Evolutionary conservation across 345 rosid species (phyloP), one percentile per base, ranked within the genome.

Genomic region (Salix arbutifolia): DNA sequence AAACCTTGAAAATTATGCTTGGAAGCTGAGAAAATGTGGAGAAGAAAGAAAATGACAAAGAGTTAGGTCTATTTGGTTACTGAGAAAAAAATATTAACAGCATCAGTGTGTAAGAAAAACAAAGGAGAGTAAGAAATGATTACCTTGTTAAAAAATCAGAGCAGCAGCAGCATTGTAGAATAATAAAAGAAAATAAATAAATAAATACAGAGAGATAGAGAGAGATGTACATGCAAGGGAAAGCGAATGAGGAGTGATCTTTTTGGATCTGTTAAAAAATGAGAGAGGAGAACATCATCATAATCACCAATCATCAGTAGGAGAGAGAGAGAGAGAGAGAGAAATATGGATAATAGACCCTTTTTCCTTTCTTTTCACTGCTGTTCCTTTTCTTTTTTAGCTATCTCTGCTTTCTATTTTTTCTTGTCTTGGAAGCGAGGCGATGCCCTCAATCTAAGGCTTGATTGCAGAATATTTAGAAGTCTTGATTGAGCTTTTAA

Each of bases 351-450:
- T 28, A 35, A 19, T 65, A 35, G 40, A 65, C 19, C 68, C 68
- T 30, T 30, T 65, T 65, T 31, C n/a, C 19, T 8, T 8, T 65
- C 17, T 12, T 65, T 31, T 65, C 8, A 14, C 38, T 17, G 12
- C 28, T 13, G 2, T 35, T 50, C 8, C 6, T 30, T 30, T 3
- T 2, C 26, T 31, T 60, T 21, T 40, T 69, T n/a, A 65, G 16
- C 17, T 46, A 19, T 52, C 0, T 5, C 11, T 68, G 30, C 38
- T 17, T 69, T 65, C n/a, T 23, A 19, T 53, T 48, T 67, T 81
- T 70, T 69, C 87, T 86, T 84, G 87, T 79, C 82, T 81, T 84
- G 84, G 83, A 88, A 88, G 90, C 76, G 88, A 89, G 85, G 89
- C 76, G 88, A 89, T 85, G 84, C 82, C 83, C 85, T 83, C 38